Conservation (phyloP, 345 rosid species). For the Populus nigra region DNA sequence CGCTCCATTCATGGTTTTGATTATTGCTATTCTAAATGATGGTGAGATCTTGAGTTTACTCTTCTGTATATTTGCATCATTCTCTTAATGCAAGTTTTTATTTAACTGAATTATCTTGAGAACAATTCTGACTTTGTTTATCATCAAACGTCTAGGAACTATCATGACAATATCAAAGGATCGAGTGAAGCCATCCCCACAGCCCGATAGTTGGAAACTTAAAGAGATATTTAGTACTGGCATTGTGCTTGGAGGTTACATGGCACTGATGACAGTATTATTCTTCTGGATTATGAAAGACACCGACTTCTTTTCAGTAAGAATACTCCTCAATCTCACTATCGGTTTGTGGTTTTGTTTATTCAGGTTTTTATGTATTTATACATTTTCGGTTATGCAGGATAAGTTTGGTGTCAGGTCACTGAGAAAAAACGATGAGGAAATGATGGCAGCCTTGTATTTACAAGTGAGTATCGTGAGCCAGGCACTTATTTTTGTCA, state of each 20-base stretch:
- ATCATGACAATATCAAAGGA: conserved; percentile 93
- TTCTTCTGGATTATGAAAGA: conserved; percentile 84
- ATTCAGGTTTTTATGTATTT: neutral
- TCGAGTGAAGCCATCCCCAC: conserved; percentile 82
- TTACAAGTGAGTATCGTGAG: conserved; percentile 87
- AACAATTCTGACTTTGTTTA: conserved; percentile 10
- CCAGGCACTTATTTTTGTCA: conserved; percentile 86
- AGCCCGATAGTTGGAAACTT: conserved; percentile 91
- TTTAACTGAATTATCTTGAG: neutral
- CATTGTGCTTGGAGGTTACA: conserved; percentile 73
- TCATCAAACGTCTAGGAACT: conserved; percentile 46
- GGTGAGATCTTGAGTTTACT: conserved; percentile 44
- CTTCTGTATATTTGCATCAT: neutral
- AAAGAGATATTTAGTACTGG: conserved; percentile 79
- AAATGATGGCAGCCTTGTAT: conserved; percentile 82
- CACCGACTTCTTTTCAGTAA: conserved; percentile 71
- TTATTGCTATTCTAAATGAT: conserved; percentile 83
- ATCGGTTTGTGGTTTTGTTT: neutral
- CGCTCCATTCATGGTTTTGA: conserved; percentile 86
- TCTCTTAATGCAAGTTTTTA: neutral
- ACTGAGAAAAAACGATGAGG: conserved; percentile 19
- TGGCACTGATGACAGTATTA: conserved; percentile 75
- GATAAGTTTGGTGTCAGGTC: conserved; percentile 55
- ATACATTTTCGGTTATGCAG: conserved; percentile 32
- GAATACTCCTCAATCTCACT: conserved; percentile 3